Conservation (phyloP, 164 flowering plant genomes). For the Kalanchoe fedtschenkoi region DNA sequence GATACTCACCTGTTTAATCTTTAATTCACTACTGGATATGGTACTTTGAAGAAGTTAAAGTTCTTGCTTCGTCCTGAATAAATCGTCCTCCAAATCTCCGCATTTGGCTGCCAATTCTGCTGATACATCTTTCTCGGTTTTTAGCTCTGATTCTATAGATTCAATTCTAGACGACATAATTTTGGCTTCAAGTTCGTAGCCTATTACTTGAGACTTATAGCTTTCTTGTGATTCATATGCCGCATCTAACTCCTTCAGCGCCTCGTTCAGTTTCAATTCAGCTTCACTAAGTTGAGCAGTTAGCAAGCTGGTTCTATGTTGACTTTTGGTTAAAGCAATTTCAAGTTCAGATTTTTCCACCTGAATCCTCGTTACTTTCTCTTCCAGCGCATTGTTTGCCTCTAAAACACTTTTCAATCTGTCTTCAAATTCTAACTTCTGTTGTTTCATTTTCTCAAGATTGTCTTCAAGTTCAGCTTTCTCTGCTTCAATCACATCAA, state of each 20-base stretch:
- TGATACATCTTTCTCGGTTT: constrained; percentile 40
- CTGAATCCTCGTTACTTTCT: constrained; percentile 29
- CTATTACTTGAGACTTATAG: constrained; percentile 38
- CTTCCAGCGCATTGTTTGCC: constrained; percentile 17
- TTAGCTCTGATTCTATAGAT: constrained; percentile 35
- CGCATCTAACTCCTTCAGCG: constrained; percentile 32
- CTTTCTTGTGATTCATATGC: constrained; percentile 35
- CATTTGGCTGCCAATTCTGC: constrained; percentile 30
- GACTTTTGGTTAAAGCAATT: constrained; percentile 29
- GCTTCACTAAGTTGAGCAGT: constrained; percentile 31
- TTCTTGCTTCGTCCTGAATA: constrained; percentile 29
- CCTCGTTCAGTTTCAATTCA: constrained; percentile 34
- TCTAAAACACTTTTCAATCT: constrained; percentile 15
- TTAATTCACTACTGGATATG: constrained; percentile 29
- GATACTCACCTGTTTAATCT: constrained; percentile 52
- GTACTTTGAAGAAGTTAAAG: constrained; percentile 21
- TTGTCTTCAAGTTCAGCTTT: constrained; percentile 22
- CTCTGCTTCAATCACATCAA: constrained; percentile 32
- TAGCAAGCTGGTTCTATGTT: constrained; percentile 23
- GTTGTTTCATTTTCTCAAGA: neutral
- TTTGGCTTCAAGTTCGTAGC: constrained; percentile 37
- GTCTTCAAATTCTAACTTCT: neutral
- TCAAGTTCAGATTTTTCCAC: constrained; percentile 35
- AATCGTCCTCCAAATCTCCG: constrained; percentile 42
- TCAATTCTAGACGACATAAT: constrained; percentile 31